Base-by-base conservation (phyloP, 257 asterid genomes). In the Jasminum sambac region DNA sequence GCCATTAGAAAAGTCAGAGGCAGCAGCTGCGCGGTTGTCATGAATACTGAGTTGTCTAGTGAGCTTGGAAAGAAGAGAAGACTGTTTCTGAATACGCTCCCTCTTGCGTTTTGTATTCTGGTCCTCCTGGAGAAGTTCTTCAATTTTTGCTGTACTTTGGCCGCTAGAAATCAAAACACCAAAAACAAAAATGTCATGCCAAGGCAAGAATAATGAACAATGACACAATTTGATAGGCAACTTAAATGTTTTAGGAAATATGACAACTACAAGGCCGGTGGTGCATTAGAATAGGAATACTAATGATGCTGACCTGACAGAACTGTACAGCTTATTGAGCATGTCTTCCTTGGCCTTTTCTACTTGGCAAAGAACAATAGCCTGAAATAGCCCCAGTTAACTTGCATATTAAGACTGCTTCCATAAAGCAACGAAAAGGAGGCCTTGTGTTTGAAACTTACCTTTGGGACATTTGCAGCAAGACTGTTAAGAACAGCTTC, bases 341-440 rank as follows among this genome's bases (percentile, higher is more conserved):
- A 92, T 92, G 79, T 91, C 98, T 86, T 91, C 98, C 83, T 91
- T 91, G 14, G 97, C 93, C 81, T 91, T 91, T 82, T 91, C 98
- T 19, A 91, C 98, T 89, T 91, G 98, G 81, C 93, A 87, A 79
- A 89, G 95, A 63, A 91, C 98, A 77, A 92, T 94, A 16, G 98
- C 98, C 98, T 92, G 90, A 39, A 78, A 63, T 30, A 70, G 70
- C 24, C 57, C 67, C 64, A 74, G 79, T 62, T 62, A 73, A 64
- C 58, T 69, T 69, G 44, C 67, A 69, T 30, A 25, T 74, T 80
- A 66, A 63, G 64, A 67, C 48, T 40, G 75, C 65, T 68, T 76
- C 70, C 50, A 64, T 70, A 55, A 68, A 34, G 19, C 46, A 66
- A 59, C 65, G 62, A 58, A 63, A 64, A 71, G 37, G 40, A 66